Evolutionary conservation across 2,329 filamentous ascomycete species (phyloP).

Genomic region (Paracoccidioides lutzii): DNA sequence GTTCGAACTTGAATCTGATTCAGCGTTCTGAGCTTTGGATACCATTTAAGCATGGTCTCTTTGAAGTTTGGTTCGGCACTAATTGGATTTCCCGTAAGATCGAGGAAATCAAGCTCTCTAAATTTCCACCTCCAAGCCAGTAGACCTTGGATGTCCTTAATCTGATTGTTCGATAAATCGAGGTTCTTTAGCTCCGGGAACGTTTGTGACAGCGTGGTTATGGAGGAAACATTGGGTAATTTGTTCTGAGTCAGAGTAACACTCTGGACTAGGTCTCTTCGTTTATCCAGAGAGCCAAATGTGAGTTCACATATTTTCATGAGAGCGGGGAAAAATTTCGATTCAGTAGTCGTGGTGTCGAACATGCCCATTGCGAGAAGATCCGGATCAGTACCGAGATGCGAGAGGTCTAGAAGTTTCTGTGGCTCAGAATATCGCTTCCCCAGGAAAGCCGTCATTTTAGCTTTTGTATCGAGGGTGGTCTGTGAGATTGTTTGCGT

Average conservation of each 20-base stretch:
- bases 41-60: conserved; percentile 64
- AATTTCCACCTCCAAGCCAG: conserved; percentile 70
- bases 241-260: conserved; percentile 73
- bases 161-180: conserved; percentile 73
- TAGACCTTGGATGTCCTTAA: conserved; percentile 55
- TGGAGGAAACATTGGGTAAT: conserved; percentile 56
- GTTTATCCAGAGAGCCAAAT: conserved; percentile 59
- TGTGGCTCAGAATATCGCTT: conserved; percentile 57
- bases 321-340: conserved; percentile 83
- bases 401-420: conserved; percentile 75
- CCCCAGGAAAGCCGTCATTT: conserved; percentile 57
- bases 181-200: conserved; percentile 81
- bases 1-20: conserved; percentile 65
- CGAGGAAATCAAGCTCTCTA: conserved; percentile 63
- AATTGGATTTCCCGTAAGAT: conserved; percentile 66
- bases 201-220: conserved; percentile 62
- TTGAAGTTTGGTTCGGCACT: conserved; percentile 49
- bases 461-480: conserved; percentile 49
- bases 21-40: conserved; percentile 63
- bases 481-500: conserved; percentile 30
- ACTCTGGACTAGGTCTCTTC: conserved; percentile 65
- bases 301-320: conserved; percentile 73
- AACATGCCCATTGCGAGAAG: conserved; percentile 67
- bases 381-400: conserved; percentile 57
- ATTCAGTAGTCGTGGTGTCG: conserved; percentile 52